Conservation (phyloP, 768 basidiomycete species). For the Tricholoma furcatifolium region DNA sequence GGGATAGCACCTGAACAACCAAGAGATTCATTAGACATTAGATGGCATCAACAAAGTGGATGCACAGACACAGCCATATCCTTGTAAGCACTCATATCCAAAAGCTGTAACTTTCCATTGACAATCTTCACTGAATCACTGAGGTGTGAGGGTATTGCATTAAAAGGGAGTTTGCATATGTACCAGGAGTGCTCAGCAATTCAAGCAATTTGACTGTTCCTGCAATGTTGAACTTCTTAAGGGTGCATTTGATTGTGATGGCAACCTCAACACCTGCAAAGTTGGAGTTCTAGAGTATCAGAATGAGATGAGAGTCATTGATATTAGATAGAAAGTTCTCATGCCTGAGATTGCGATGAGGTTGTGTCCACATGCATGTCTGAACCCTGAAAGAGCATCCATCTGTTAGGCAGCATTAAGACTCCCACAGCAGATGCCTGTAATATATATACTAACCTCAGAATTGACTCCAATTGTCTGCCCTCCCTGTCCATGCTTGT, state of each 20-base stretch:
- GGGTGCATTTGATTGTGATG: slow-evolving; percentile 58
- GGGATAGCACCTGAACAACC: slow-evolving; percentile 68
- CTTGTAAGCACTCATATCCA: slow-evolving; percentile 72
- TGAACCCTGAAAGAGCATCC: slow-evolving; percentile 60
- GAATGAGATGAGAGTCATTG: background rate
- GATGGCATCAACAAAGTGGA: too few relatives aligned
- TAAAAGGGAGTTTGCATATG: too few relatives aligned
- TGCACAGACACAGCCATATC: slow-evolving; percentile 80
- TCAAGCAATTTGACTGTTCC: slow-evolving; percentile 73
- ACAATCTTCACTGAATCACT: too few relatives aligned
- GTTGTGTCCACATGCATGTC: slow-evolving; percentile 83
- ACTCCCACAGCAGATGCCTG: too few relatives aligned
- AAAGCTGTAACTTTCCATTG: slow-evolving; percentile 66
- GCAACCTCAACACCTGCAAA: slow-evolving; percentile 63
- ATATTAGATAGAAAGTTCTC: background rate
- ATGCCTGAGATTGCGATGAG: slow-evolving; percentile 66
- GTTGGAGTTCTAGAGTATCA: too few relatives aligned
- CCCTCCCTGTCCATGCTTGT: slow-evolving; percentile 61
- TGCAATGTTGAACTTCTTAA: slow-evolving; percentile 58
- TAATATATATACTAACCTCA: slow-evolving; percentile 41
- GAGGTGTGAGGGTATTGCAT: too few relatives aligned
- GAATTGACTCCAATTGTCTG: slow-evolving; percentile 77
- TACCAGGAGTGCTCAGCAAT: slow-evolving; percentile 78
- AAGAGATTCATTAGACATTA: background rate
- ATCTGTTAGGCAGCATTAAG: slow-evolving; percentile 34